Percentiles rank a stretch among this genome's conserved stretches.
Evolutionary conservation across 805 yeast species (phyloP).

Genomic region (Candida orba): DNA sequence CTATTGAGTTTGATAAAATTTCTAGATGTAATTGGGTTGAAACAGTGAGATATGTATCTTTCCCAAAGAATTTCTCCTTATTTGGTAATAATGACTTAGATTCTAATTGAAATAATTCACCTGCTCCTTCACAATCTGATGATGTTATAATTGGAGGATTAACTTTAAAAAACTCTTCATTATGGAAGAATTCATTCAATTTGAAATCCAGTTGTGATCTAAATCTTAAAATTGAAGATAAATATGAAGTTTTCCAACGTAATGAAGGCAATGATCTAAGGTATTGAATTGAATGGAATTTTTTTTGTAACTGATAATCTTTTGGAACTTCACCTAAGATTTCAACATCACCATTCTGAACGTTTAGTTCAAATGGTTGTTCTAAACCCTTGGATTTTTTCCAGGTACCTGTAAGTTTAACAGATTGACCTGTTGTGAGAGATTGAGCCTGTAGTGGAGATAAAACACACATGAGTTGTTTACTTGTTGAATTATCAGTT

Average conservation of each 20-base stretch:
- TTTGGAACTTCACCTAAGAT: conserved; percentile 57
- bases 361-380: conserved; percentile 43
- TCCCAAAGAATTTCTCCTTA: conserved; percentile 47
- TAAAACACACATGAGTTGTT: conserved; percentile 50
- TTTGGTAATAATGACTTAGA: conserved; percentile 21
- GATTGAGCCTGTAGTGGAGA: conserved; percentile 27
- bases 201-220: conserved; percentile 59
- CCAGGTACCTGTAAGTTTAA: conserved; percentile 38
- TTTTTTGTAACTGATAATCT: conserved; percentile 79
- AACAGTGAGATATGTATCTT: conserved; percentile 70
- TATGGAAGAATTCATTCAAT: conserved; percentile 47
- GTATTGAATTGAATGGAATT: conserved; percentile 56
- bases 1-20: conserved; percentile 62
- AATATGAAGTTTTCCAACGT: conserved; percentile 64
- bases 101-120: conserved; percentile 69
- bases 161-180: conserved; percentile 56
- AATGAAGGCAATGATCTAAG: conserved; percentile 69
- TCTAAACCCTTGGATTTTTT: conserved; percentile 40
- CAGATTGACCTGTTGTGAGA: conserved; percentile 41
- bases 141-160: conserved; percentile 83
- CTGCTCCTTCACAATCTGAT: conserved; percentile 97
- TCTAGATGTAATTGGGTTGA: conserved; percentile 91
- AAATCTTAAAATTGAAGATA: conserved; percentile 61
- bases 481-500: conserved; percentile 63
- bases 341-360: conserved; percentile 27